Evolutionary conservation across 371 early-diverging fungal species (phyloP).

Genomic region (Rhizopus microsporus): DNA sequence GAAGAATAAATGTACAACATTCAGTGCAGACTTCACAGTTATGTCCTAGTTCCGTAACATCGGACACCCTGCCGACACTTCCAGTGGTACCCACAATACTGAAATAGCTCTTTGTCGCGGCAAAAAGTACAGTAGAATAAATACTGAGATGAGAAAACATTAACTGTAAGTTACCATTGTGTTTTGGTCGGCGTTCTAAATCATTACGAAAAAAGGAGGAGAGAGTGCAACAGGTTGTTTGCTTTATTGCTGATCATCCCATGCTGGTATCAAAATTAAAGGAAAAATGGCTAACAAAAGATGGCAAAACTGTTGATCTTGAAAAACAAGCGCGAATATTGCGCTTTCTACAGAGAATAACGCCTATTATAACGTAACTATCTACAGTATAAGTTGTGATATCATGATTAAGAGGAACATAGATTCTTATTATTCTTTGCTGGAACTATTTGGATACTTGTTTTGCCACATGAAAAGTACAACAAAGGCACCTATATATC

Average conservation of each 20-base stretch:
- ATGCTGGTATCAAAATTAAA: conserved; percentile 20
- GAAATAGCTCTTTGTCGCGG: no score
- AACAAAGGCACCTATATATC: conserved; percentile 67
- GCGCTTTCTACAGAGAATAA: conserved; percentile 14
- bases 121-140: no score
- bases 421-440: conserved; percentile 53
- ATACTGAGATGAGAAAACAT: no score
- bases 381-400: neutral
- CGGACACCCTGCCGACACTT: no score
- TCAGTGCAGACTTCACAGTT: no score
- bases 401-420: neutral
- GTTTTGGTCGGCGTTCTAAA: no score
- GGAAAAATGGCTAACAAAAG: conserved; percentile 10
- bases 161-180: no score
- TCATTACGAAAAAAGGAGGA: no score
- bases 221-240: neutral
- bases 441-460: conserved; percentile 52
- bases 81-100: no score
- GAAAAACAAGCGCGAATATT: conserved; percentile 21
- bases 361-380: conserved; percentile 27
- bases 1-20: no score
- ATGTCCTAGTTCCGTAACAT: no score
- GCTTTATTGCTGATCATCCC: neutral
- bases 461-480: conserved; percentile 55
- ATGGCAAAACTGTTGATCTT: conserved; percentile 3